These are phyloP conservation scores for Hyphopichia wangnamkhiaoensis DNA, from an alignment of 1,139 yeast genomes.

Conservation along the genomic window DNA sequence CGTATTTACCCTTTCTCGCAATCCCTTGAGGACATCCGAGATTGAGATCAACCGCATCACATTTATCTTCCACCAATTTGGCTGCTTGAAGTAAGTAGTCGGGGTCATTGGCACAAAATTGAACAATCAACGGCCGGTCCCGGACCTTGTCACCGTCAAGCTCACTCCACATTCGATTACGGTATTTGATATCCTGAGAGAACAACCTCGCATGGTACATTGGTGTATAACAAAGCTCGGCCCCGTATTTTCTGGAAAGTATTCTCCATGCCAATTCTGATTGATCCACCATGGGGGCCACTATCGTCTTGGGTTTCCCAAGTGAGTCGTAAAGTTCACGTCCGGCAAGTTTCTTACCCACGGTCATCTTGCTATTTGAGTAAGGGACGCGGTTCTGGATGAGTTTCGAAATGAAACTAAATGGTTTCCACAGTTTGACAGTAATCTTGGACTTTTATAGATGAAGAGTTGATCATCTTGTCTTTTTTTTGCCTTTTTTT, in stretches of 20 bases:
- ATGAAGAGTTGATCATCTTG: no score
- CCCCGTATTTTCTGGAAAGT: slow-evolving; percentile 84
- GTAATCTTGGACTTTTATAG: no score
- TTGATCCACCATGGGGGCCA: slow-evolving; percentile 99
- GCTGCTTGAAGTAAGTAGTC: slow-evolving; percentile 83
- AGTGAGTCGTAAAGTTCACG: slow-evolving; percentile 68
- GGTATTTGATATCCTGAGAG: slow-evolving; percentile 79
- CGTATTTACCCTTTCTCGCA: slow-evolving; percentile 92
- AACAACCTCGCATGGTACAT: slow-evolving; percentile 94
- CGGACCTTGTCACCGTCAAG: slow-evolving; percentile 66
- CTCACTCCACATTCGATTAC: slow-evolving; percentile 73
- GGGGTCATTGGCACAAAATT: slow-evolving; percentile 95
- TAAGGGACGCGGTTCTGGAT: no score
- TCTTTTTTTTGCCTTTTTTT: no score
- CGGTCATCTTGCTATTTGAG: slow-evolving; percentile 3
- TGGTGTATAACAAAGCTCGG: slow-evolving; percentile 92
- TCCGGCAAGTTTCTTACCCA: slow-evolving; percentile 42
- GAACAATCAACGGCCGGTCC: slow-evolving; percentile 87
- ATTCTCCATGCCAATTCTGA: slow-evolving; percentile 96
- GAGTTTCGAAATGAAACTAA: background rate
- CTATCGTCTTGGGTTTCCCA: slow-evolving; percentile 78
- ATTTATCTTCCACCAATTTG: slow-evolving; percentile 69
- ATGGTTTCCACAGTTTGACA: background rate
- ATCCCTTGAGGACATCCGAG: slow-evolving; percentile 98
- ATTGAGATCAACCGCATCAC: slow-evolving; percentile 95